Evolutionary conservation across 805 yeast genomes (phyloP).

Genomic region (Myxozyma geophila): DNA sequence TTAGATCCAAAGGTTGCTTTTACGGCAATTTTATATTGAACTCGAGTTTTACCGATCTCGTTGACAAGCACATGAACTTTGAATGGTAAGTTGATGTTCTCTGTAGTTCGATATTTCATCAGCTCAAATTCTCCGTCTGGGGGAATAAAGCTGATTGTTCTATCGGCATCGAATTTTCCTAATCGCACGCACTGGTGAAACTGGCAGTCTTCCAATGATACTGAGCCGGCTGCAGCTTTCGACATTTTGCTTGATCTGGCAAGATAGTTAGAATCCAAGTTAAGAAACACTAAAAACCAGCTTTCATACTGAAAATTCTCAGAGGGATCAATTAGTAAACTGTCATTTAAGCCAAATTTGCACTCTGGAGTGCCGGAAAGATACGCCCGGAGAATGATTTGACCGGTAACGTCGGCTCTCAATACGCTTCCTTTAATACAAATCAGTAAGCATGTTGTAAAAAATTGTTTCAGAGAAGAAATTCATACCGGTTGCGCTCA

Average conservation of each 20-base stretch:
- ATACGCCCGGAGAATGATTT: slow-evolving; percentile 69
- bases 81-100: slow-evolving; percentile 72
- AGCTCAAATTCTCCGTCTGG: slow-evolving; percentile 83
- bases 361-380: slow-evolving; percentile 84
- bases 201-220: slow-evolving; percentile 71
- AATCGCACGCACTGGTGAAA: slow-evolving; percentile 82
- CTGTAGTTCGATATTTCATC: slow-evolving; percentile 66
- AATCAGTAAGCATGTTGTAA: not conserved
- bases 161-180: slow-evolving; percentile 64
- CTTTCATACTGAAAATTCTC: slow-evolving; percentile 33
- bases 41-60: slow-evolving; percentile 50
- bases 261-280: not conserved
- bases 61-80: slow-evolving; percentile 61
- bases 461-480: not conserved
- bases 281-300: not conserved
- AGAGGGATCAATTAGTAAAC: slow-evolving; percentile 43
- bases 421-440: slow-evolving; percentile 52
- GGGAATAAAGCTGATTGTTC: slow-evolving; percentile 72
- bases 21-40: slow-evolving; percentile 64
- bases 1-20: slow-evolving; percentile 62
- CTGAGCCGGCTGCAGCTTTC: slow-evolving; percentile 54
- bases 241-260: slow-evolving; percentile 35
- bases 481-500: slow-evolving; percentile 61
- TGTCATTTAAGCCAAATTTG: slow-evolving; percentile 74
- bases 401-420: slow-evolving; percentile 76